These are phyloP conservation scores for Pleurotus djamor DNA, from an alignment of 768 basidiomycete genomes.

Conservation along the genomic window DNA sequence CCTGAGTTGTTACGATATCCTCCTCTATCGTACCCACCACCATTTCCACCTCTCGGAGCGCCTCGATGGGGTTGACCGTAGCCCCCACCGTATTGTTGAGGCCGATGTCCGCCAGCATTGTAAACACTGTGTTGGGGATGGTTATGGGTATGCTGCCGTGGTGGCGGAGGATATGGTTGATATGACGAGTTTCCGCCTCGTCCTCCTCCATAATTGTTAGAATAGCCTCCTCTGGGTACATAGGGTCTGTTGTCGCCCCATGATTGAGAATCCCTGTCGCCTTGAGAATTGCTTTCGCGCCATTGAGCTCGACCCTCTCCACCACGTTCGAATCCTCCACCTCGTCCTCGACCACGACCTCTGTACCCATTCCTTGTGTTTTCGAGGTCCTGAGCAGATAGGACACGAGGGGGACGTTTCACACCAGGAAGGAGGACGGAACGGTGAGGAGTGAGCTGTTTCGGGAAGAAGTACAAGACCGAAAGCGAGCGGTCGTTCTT, in stretches of 20 bases:
- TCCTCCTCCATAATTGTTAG: conserved; percentile 22
- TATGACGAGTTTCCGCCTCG: conserved; percentile 20
- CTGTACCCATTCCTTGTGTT: conserved; percentile 54
- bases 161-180: conserved; percentile 28
- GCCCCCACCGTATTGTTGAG: conserved; percentile 14
- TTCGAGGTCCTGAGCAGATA: conserved; percentile 74
- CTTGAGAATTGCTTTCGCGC: conserved; percentile 16
- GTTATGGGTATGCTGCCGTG: conserved; percentile 24
- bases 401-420: conserved; percentile 51
- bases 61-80: conserved; percentile 21
- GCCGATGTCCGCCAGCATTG: conserved; percentile 22
- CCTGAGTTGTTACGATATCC: conserved; percentile 18
- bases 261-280: conserved; percentile 18
- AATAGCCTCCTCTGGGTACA: conserved; percentile 28
- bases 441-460: conserved; percentile 81
- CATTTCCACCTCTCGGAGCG: conserved; percentile 21
- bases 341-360: conserved; percentile 44
- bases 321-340: conserved; percentile 38
- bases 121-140: conserved; percentile 25
- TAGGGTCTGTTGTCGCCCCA: conserved; percentile 19
- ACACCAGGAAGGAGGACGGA: conserved; percentile 80
- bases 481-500: conserved; percentile 86
- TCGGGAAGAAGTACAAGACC: conserved; percentile 85
- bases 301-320: conserved; percentile 34
- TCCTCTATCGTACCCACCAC: conserved; percentile 17